A percentile compares a stretch with the other conserved stretches of the same genome.
Conservation (phyloP, 805 yeast species). For the Metschnikowia matae region DNA sequence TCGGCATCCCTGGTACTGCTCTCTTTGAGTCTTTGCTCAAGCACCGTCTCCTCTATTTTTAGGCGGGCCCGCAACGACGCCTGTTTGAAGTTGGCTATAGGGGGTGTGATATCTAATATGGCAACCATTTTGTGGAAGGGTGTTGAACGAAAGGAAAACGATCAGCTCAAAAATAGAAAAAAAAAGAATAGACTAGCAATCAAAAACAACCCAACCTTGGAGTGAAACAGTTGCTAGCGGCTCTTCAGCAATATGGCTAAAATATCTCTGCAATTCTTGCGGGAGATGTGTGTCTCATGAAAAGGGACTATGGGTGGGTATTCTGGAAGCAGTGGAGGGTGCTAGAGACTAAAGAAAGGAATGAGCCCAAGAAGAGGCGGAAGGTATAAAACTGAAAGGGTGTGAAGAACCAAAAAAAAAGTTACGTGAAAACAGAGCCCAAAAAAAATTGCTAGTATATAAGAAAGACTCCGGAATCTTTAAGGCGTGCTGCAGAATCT, state of each 20-base stretch:
- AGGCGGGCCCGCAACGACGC: background rate
- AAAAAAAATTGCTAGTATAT: background rate
- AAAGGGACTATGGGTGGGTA: background rate
- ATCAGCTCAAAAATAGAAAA: background rate
- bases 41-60: slow-evolving; percentile 1
- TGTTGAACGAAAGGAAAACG: background rate
- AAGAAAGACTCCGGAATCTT: background rate
- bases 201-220: background rate
- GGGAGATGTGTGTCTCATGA: background rate
- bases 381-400: background rate
- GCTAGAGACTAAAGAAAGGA: background rate
- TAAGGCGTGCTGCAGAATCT: background rate
- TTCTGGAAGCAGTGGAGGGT: background rate
- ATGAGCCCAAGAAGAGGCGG: background rate
- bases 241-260: background rate
- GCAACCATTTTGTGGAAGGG: background rate
- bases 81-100: background rate
- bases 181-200: too few species aligned
- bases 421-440: background rate
- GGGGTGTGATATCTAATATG: background rate
- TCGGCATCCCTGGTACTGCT: background rate
- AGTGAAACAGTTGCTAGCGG: background rate
- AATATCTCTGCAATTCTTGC: background rate
- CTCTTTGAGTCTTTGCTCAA: background rate
- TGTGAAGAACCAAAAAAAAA: background rate